Percentiles rank a stretch among this genome's conserved stretches.
Evolutionary conservation across 108 stramenopile genomes (phyloP).

Genomic region (Skeletonema potamos): DNA sequence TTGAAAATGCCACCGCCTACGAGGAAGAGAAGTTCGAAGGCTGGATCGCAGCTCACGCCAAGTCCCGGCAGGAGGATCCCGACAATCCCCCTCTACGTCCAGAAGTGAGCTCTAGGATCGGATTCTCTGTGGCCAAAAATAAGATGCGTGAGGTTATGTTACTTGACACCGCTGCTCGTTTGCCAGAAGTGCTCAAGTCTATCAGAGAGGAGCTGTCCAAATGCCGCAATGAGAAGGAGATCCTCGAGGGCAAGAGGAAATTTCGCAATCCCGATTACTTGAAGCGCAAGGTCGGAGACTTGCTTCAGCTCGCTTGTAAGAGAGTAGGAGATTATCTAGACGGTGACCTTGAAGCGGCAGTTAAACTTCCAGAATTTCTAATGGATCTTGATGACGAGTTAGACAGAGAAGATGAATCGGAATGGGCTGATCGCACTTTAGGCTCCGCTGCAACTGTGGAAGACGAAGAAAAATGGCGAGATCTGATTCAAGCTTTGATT

Average conservation of each 20-base stretch:
- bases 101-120: slow-evolving; percentile 38
- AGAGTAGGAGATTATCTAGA: slow-evolving; percentile 58
- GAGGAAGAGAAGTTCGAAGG: slow-evolving; percentile 53
- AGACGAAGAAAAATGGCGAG: slow-evolving; percentile 62
- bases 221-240: slow-evolving; percentile 40
- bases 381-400: slow-evolving; percentile 66
- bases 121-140: slow-evolving; percentile 54
- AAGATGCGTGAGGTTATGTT: slow-evolving; percentile 77
- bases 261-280: slow-evolving; percentile 49
- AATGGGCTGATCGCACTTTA: slow-evolving; percentile 50
- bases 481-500: slow-evolving; percentile 41
- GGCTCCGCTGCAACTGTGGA: slow-evolving; percentile 35
- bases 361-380: slow-evolving; percentile 53
- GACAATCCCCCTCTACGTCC: slow-evolving; percentile 30
- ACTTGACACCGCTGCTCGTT: slow-evolving; percentile 59
- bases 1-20: slow-evolving; percentile 38
- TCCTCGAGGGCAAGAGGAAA: slow-evolving; percentile 48
- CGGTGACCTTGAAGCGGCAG: slow-evolving; percentile 59
- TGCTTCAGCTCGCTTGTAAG: slow-evolving; percentile 53
- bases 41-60: slow-evolving; percentile 49
- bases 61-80: slow-evolving; percentile 42
- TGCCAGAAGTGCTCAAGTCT: slow-evolving; percentile 64
- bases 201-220: slow-evolving; percentile 50
- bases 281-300: slow-evolving; percentile 36
- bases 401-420: slow-evolving; percentile 64